Base-by-base conservation (phyloP, 2,329 filamentous ascomycete genomes). In the Fusarium mexicanum region DNA sequence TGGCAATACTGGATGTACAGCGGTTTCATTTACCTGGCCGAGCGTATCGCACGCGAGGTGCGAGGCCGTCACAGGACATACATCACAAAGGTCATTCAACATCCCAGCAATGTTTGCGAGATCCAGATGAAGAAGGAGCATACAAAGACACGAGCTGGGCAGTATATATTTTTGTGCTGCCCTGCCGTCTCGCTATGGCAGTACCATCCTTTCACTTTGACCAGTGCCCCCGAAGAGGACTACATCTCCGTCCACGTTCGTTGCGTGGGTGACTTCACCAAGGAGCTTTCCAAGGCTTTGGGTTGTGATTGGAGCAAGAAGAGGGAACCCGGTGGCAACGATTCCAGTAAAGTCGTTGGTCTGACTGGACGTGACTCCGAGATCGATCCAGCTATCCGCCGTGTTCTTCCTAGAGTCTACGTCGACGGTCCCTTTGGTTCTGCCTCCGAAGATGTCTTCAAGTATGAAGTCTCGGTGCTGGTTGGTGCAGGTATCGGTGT, bases 61-160 rank as follows among this genome's bases (percentile, higher is more conserved):
- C 91, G 94, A 61, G 94, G 94, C 51, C 89, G 91, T 33, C 93
- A 96, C 86, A 94, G 92, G 87, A 96, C 94, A 22, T 94, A 93
- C 81, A 93, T 97, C 69, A 94, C 93, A 73, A 96, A 96, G 85
- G 94, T 97, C 72, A 92, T 97, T 74, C 94, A 96, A 85, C 94
- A 97, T 82, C 94, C 94, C 13, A 94, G 93, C 86, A 94, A 95
- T 79, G 94, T 97, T 24, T 93, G 93, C 81, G 94, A 97, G 84
- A 95, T 97, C 70, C 94, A 96, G 85, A 95, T 97, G 85, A 95
- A 96, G 87, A 96, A 96, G 84, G 93, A 95, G 80, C 86, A 94
- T 83, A 95, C 93, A 50, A 94, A 92, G 86, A 94, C 93, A 7
- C 88, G 89, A 60, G 93, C 94, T 26, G 94, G 94, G 58, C 93